Percentiles rank a stretch among this genome's conserved stretches.
Conservation (phyloP, 75 land plant genomes). For the Pinus taeda region DNA sequence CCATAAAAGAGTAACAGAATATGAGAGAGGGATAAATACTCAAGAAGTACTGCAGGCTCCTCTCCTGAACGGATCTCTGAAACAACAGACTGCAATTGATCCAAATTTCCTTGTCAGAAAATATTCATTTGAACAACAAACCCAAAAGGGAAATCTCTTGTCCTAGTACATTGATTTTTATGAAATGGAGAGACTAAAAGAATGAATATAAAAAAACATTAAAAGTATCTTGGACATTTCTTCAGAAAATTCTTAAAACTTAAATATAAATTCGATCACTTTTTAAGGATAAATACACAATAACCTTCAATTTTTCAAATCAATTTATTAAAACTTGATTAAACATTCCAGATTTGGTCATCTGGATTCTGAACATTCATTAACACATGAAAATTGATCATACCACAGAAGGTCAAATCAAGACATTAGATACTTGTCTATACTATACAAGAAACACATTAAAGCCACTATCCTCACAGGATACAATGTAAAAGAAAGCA, state of each 20-base stretch:
- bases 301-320: neutral
- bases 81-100: conserved; percentile 70
- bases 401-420: neutral
- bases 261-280: neutral
- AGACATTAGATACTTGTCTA: neutral
- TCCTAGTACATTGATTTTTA: neutral
- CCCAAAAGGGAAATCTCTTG: neutral
- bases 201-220: neutral
- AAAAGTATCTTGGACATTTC: neutral
- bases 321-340: neutral
- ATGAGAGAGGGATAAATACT: conserved; percentile 52
- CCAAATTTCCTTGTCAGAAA: conserved; percentile 1
- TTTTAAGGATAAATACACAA: neutral
- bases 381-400: neutral
- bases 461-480: neutral
- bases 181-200: neutral
- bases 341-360: neutral
- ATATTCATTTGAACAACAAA: neutral
- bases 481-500: neutral
- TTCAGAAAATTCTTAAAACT: conserved; percentile 1
- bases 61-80: conserved; percentile 87
- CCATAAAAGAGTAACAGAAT: neutral
- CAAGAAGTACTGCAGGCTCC: conserved; percentile 83
- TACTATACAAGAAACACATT: neutral
- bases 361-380: neutral